Conservation (phyloP, 2,329 filamentous ascomycete genomes). For the Cercospora canescens region DNA sequence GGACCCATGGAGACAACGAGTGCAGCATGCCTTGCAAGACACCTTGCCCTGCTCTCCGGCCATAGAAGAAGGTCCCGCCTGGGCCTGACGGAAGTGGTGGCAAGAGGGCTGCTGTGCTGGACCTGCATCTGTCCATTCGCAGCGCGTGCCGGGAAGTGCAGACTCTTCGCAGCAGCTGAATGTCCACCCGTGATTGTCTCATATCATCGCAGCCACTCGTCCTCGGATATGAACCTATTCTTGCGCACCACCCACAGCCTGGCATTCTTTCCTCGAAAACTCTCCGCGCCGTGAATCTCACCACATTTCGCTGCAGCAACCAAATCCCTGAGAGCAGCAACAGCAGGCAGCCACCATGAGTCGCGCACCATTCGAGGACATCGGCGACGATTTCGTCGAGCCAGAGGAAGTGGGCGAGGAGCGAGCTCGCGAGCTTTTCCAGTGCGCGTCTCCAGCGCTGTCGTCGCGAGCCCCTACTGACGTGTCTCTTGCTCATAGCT, state of each 20-base stretch:
- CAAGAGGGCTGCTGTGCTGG: neutral
- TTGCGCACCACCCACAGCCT: neutral
- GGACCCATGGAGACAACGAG: neutral
- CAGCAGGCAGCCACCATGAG: neutral
- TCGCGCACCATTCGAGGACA: constrained; percentile 11
- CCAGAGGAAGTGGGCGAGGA: constrained; percentile 26
- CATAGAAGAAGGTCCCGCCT: neutral
- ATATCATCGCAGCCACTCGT: neutral
- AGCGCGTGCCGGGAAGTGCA: neutral
- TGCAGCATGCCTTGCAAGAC: neutral
- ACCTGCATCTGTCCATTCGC: neutral
- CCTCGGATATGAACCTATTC: neutral
- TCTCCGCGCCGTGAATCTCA: neutral
- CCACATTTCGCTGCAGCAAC: neutral
- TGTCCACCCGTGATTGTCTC: neutral
- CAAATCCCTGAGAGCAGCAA: neutral
- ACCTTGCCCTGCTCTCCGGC: neutral
- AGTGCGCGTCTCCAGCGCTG: neutral
- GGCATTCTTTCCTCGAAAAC: neutral
- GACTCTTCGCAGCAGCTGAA: neutral
- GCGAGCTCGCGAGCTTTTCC: constrained; percentile 29
- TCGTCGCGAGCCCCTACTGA: neutral
- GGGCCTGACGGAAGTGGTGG: neutral
- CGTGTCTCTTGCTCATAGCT: neutral
- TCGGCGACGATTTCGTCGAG: constrained; percentile 19